A percentile compares a stretch with the other conserved stretches of the same genome.
Evolutionary conservation across 1,284 basidiomycete genomes (phyloP).

Genomic region (Ustilago hordei): DNA sequence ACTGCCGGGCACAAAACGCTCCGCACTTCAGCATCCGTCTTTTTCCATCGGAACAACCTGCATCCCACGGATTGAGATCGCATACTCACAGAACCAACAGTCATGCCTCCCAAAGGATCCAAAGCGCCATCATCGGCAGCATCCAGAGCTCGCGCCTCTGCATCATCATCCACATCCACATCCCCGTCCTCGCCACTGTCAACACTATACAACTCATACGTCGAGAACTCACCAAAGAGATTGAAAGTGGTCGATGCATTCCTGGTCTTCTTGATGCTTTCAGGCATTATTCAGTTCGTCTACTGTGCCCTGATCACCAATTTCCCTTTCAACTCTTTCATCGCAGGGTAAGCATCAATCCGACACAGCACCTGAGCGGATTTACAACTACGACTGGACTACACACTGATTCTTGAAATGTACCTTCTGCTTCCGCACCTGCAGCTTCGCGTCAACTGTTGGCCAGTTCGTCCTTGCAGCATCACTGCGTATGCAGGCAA

Average conservation of each 20-base stretch:
- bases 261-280: slow-evolving; percentile 89
- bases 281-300: slow-evolving; percentile 88
- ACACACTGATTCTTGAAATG: too few relatives aligned
- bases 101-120: slow-evolving; percentile 43
- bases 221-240: slow-evolving; percentile 80
- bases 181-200: slow-evolving; percentile 31
- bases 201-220: slow-evolving; percentile 80
- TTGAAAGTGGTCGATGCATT: slow-evolving; percentile 95
- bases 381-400: too few relatives aligned
- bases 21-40: not conserved
- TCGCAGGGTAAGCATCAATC: slow-evolving; percentile 81
- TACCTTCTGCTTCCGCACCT: too few relatives aligned
- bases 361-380: too few relatives aligned
- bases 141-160: slow-evolving; percentile 21
- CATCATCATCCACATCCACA: slow-evolving; percentile 17
- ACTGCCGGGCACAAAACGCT: not conserved
- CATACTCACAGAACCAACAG: not conserved
- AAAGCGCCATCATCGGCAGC: slow-evolving; percentile 24
- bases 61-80: not conserved
- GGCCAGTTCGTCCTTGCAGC: slow-evolving; percentile 97
- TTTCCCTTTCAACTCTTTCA: slow-evolving; percentile 96
- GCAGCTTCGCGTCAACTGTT: slow-evolving; percentile 89
- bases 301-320: slow-evolving; percentile 92
- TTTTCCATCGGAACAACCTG: not conserved
- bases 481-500: slow-evolving; percentile 89